Base-by-base conservation (phyloP, 345 rosid species). In the Eucalyptus decipiens region DNA sequence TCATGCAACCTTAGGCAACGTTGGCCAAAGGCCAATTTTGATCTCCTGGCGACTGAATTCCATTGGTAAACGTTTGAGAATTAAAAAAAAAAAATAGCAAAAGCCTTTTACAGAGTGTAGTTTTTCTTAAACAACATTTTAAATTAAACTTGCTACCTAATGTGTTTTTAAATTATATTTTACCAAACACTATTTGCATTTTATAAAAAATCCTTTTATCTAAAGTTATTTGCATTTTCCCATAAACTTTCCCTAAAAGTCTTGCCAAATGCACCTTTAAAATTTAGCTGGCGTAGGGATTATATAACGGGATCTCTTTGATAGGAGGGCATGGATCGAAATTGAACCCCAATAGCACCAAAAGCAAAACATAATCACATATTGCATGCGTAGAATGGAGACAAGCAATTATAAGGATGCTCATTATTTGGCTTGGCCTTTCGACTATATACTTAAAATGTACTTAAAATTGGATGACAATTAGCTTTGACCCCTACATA, bases 21-120 rank as follows among this genome's bases (percentile, higher is more conserved):
- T 0, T 24, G 2, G 30, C 62, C 3, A 0, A 2, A 24, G 1
- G 30, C 6, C 0, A 56, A 56, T 56, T 56, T 56, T 56, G 62
- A 14, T 3, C 6, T 0, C 6, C 1, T 1, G 0, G 0, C 28
- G 0, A 24, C 3, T 56, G 0, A 56, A 56, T 56, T 24, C 0
- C 30, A 4, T 10, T 1, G 6, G 13, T 10, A 56, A 24, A 10
- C 1, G 1, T 56, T 56, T 24, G 62, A 24, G 2, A 24, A 9
- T 56, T 23, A 56, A 23, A 52, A 2, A 8, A 23, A 6, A 54
- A 3, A 9, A 23, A 54, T 8, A 56, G 30, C 30, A 56, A 56
- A 56, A 56, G 62, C 6, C 28, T 56, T 56, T 56, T 23, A 56
- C 0, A 19, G 0, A 2, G 62, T 56, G 12, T 23, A 56, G 62